Conservation (phyloP, 495 filamentous ascomycete species). For the Penicillium pulvis region DNA sequence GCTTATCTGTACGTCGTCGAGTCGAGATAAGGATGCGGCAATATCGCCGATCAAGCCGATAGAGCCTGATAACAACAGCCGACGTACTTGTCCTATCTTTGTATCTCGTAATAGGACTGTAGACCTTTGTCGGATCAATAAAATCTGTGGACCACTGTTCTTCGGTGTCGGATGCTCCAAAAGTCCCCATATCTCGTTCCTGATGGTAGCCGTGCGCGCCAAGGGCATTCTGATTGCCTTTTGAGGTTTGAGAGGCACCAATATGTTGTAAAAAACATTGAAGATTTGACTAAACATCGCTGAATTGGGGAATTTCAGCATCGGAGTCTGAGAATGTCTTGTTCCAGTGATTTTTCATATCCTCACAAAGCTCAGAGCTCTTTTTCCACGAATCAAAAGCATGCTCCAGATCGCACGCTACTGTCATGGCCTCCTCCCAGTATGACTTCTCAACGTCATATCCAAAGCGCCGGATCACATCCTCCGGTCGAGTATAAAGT, state of each 20-base stretch:
- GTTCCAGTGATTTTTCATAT: constrained; percentile 19
- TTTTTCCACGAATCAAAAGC: constrained; percentile 26
- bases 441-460: constrained; percentile 42
- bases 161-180: too few relatives aligned
- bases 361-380: constrained; percentile 21
- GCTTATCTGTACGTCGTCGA: not conserved
- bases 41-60: not conserved
- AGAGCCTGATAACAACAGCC: not conserved
- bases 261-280: too few relatives aligned
- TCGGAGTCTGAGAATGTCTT: not conserved
- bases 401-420: constrained; percentile 33
- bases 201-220: too few relatives aligned
- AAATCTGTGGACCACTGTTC: too few relatives aligned
- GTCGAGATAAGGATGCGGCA: constrained; percentile 1
- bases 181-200: too few relatives aligned
- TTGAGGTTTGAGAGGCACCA: too few relatives aligned
- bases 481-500: not conserved
- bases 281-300: not conserved
- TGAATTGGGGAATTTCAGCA: not conserved
- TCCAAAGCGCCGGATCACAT: constrained; percentile 23
- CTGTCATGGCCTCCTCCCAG: constrained; percentile 38
- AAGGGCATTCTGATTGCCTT: too few relatives aligned
- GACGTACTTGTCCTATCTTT: not conserved
- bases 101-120: not conserved
- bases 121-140: not conserved